phyloP scores from a whole-genome alignment of 108 stramenopile genomes.

The Pseudonitzschia pungens region DNA sequence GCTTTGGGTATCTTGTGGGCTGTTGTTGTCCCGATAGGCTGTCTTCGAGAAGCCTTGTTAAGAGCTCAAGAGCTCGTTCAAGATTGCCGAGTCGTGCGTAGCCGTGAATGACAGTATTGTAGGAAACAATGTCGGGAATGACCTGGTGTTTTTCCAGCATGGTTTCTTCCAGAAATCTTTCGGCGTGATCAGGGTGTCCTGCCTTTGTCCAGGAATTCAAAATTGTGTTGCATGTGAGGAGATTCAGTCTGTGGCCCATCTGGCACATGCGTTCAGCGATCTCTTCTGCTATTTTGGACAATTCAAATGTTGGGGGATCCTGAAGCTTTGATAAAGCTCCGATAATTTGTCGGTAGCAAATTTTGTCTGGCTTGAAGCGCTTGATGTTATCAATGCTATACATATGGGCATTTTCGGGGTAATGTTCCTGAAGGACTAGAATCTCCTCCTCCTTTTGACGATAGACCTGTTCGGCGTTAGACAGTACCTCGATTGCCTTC shows the following conservation, averaged over 20 bases:
- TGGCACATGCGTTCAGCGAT: slow-evolving; percentile 12
- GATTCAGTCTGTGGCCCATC: slow-evolving; percentile 24
- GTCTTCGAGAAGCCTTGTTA: slow-evolving; percentile 14
- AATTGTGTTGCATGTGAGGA: slow-evolving; percentile 30
- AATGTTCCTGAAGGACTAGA: neutral
- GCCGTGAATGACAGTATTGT: slow-evolving; percentile 29
- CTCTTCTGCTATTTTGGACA: slow-evolving; percentile 2
- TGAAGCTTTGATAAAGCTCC: slow-evolving; percentile 22
- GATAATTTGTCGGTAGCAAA: slow-evolving; percentile 28
- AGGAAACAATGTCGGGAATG: slow-evolving; percentile 31
- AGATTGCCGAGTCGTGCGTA: slow-evolving; percentile 27
- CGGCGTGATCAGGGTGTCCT: slow-evolving; percentile 20
- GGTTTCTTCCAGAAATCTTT: slow-evolving; percentile 23
- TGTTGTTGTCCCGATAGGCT: neutral
- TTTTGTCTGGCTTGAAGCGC: slow-evolving; percentile 25
- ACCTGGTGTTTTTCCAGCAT: slow-evolving; percentile 18
- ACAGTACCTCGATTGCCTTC: slow-evolving; percentile 20
- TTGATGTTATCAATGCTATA: neutral
- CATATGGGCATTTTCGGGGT: neutral
- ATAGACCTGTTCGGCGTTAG: slow-evolving; percentile 8
- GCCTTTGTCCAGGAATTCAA: slow-evolving; percentile 37
- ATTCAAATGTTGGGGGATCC: neutral
- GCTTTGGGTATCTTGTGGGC: slow-evolving; percentile 5
- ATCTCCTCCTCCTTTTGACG: neutral
- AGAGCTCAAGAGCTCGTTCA: slow-evolving; percentile 14